These are phyloP conservation scores for Cymbopogon citratus DNA, from an alignment of 176 grass and related monocot species.

Conservation along the genomic window DNA sequence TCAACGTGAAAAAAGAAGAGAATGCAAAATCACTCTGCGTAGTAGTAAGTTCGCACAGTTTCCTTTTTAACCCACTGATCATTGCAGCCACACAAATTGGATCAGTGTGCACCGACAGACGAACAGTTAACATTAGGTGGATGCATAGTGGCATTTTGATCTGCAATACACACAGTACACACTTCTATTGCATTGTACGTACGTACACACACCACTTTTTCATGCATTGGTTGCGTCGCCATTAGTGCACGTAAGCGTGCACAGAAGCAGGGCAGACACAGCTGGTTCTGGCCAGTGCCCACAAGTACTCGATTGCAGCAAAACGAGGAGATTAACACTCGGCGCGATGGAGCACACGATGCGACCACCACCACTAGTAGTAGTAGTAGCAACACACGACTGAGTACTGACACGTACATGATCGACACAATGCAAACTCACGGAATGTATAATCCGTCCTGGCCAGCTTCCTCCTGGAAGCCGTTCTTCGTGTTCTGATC, in stretches of 20 bases:
- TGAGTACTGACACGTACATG: neutral
- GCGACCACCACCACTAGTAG: neutral
- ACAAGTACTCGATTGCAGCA: neutral
- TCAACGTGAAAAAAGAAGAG: neutral
- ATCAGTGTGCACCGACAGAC: slow-evolving; percentile 2
- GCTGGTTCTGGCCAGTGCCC: neutral
- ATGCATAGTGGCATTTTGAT: neutral
- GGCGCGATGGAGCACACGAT: neutral
- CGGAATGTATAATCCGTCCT: slow-evolving; percentile 23
- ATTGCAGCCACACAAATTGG: neutral
- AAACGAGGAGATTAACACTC: neutral
- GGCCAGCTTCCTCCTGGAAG: neutral
- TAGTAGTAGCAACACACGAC: neutral
- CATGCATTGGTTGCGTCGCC: neutral
- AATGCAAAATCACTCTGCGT: no score
- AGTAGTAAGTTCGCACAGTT: neutral
- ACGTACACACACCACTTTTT: neutral
- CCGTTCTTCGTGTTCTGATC: neutral
- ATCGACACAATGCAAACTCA: neutral
- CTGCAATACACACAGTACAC: neutral
- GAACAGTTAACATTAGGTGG: neutral
- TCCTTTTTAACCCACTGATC: neutral
- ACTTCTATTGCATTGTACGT: neutral
- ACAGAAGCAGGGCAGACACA: neutral
- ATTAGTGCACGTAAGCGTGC: neutral